Evolutionary conservation across 2,329 filamentous ascomycete species (phyloP).

Genomic region (Orbilia ellipsospora): DNA sequence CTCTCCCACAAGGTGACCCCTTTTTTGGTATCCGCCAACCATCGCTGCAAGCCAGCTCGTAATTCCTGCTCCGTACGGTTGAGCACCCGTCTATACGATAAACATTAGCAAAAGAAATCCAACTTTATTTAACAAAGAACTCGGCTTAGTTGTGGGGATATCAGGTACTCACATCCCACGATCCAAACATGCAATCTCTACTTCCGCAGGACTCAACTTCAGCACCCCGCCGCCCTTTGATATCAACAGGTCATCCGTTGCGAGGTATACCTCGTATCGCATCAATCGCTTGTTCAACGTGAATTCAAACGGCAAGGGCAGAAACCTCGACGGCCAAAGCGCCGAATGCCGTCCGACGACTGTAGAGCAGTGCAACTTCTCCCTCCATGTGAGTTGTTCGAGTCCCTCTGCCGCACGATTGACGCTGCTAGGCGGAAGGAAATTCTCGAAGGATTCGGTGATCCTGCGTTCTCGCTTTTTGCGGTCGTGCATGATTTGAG

Average conservation of each 20-base stretch:
- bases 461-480: constrained; percentile 68
- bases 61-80: constrained; percentile 22
- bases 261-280: constrained; percentile 72
- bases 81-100: constrained; percentile 17
- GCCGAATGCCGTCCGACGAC: constrained; percentile 58
- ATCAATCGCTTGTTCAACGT: constrained; percentile 69
- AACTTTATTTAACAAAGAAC: not conserved
- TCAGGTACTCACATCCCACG: constrained; percentile 70
- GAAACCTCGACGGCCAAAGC: constrained; percentile 60
- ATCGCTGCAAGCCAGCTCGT: constrained; percentile 38
- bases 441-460: constrained; percentile 65
- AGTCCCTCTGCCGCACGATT: constrained; percentile 57
- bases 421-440: constrained; percentile 59
- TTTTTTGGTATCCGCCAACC: constrained; percentile 45
- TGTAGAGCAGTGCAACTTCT: constrained; percentile 63
- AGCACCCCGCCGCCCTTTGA: constrained; percentile 71
- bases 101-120: not conserved
- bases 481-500: constrained; percentile 73
- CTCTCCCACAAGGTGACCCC: constrained; percentile 47
- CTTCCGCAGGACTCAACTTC: constrained; percentile 71
- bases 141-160: not conserved
- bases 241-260: constrained; percentile 77
- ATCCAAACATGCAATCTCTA: constrained; percentile 76
- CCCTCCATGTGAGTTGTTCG: constrained; percentile 61
- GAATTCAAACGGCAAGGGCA: constrained; percentile 64